Percentiles rank a stretch among this genome's conserved stretches.
phyloP scores from a whole-genome alignment of 2,329 filamentous ascomycete genomes.

The Fusarium verrucosum region DNA sequence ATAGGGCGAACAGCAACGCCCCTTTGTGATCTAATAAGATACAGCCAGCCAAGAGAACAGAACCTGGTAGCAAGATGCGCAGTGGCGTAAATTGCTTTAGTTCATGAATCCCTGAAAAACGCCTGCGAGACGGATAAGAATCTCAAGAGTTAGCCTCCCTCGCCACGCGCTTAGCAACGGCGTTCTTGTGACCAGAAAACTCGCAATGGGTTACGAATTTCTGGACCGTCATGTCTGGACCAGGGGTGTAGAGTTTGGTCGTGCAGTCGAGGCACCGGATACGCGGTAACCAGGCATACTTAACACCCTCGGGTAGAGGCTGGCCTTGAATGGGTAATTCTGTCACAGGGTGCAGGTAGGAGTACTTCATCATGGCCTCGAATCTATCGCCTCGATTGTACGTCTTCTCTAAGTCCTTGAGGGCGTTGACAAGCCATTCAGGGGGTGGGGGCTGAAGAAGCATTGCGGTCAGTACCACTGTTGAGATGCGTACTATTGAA shows the following conservation, averaged over 20 bases:
- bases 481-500: slow-evolving; percentile 6
- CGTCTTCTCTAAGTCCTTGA: slow-evolving; percentile 73
- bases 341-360: slow-evolving; percentile 77
- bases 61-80: neutral
- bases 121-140: neutral
- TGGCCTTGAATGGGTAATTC: slow-evolving; percentile 69
- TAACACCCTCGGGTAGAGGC: slow-evolving; percentile 69
- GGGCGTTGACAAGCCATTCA: slow-evolving; percentile 80
- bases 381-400: slow-evolving; percentile 83
- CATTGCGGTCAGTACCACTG: slow-evolving; percentile 29
- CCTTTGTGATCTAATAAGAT: slow-evolving; percentile 26
- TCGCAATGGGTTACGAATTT: slow-evolving; percentile 95
- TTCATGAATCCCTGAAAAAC: neutral
- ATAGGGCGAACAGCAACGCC: slow-evolving; percentile 23
- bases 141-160: slow-evolving; percentile 33
- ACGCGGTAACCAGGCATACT: slow-evolving; percentile 85
- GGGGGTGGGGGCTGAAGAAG: slow-evolving; percentile 77
- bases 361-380: slow-evolving; percentile 91
- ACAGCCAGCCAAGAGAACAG: slow-evolving; percentile 6
- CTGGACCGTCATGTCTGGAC: slow-evolving; percentile 82
- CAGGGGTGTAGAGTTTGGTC: slow-evolving; percentile 91
- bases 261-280: slow-evolving; percentile 94
- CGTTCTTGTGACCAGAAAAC: slow-evolving; percentile 81
- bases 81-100: neutral
- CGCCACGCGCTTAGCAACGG: slow-evolving; percentile 58